Base-by-base conservation (phyloP, 1,284 basidiomycete species). In the Porphyrellus sp. region DNA sequence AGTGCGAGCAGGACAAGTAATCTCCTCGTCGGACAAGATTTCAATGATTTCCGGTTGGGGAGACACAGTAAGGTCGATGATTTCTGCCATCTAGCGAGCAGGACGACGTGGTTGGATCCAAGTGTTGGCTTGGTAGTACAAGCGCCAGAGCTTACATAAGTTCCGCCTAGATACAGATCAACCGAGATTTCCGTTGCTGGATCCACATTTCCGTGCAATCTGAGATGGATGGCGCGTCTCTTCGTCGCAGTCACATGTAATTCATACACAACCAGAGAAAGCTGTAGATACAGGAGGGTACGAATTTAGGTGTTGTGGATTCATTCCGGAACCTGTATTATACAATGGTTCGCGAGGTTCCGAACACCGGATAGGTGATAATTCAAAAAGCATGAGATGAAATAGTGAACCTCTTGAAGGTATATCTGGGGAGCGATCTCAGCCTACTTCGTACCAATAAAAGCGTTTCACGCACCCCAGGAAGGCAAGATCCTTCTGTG, bases 401-500 rank as follows among this genome's bases (percentile, higher is more conserved):
- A 33, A 78, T 70, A 16, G 78, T 77, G 71, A 89, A 89, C 46
- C 86, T 77, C 70, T 88, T 89, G 78, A 89, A 89, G 21, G 86
- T 89, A 68, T 88, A 89, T 54, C 86, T 87, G 63, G 49, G 46
- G 21, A 41, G 12, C 3, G 5, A 47, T 44, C 15, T 69, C 24
- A 58, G 51, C 23, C 33, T n/a, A 31, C 5, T 37, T 23, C 42
- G 5, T 27, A 18, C 39, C 40, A 28, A 42, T 39, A 44, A 48
- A 39, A 5, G 1, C 24, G 11, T 45, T 30, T n/a, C 12, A 77
- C 82, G 62, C 75, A 95, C 80, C 93, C 93, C 56, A 97, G 80
- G 80, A 97, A 97, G 15, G 93, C 93, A 45, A 97, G 76, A 71
- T 96, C 93, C 72, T 92, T 87, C 70, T 83, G 83, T 37, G 87